Base-by-base conservation (phyloP, 2,329 filamentous ascomycete species). In the Rhytidhysteron rufulum region DNA sequence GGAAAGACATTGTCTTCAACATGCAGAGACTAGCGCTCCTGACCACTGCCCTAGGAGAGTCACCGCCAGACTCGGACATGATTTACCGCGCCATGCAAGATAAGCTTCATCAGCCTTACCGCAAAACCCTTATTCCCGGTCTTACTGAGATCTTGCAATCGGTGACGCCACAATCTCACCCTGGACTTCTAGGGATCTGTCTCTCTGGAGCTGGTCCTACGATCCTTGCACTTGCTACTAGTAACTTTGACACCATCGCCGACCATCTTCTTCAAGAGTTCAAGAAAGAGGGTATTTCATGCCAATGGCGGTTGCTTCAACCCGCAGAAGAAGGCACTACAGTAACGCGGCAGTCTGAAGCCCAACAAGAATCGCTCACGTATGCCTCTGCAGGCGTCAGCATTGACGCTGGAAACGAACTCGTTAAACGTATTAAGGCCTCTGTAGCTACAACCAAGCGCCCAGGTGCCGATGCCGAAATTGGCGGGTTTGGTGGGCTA, bases 21-120 rank as follows among this genome's bases (percentile, higher is more conserved):
- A 77, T 97, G 55, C 93, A 97, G 70, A 80, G 93, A 50, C 88
- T 95, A 64, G 90, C 91, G 2, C 78, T 98, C 36, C 78, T 98
- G 10, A 90, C 91, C 22, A 88, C 89, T 9, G 90, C 90, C 1
- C 77, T 98, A 33, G 89, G 90, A 49, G 84, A 88, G 63, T 91
- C 86, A 6, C 91, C 93, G 8, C 91, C 90, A 2, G 86, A 96
- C 60, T 85, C 93, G 17, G 85, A 94, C 55, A 85, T 95, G 67
- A 98, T 98, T 64, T 94, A 94, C 71, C 82, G 94, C 34, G 91
- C 90, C 34, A 98, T 98, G 93, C 93, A 97, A 70, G 93, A 98
- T 73, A 95, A 90, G 69, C 82, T 98, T 45, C 93, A 98, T 71
- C 93, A 98, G 68, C 93, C 89, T 31, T 97, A 98, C 72, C 85